Evolutionary conservation across 2,329 filamentous ascomycete genomes (phyloP), one percentile per base, ranked within the genome.

Genomic region (Colletotrichum sp.): DNA sequence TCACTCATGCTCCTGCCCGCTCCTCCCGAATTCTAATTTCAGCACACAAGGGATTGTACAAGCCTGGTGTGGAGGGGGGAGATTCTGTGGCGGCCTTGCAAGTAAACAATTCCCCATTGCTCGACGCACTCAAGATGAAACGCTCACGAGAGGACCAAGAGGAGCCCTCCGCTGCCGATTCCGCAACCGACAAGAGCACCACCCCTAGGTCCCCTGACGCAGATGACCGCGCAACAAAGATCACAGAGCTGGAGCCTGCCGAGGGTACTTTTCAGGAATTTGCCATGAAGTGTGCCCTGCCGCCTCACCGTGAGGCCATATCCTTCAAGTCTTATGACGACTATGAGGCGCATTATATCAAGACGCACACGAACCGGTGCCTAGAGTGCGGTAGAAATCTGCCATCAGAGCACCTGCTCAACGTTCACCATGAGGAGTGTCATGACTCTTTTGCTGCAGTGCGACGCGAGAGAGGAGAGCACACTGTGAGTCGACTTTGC

Each of bases 341-440:
- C 18, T 98, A 97, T 83, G 95, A 98, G 81, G 85, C 93, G 11
- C 97, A 99, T 82, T 98, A 98, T 84, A 89, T 87, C 77, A 92
- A 94, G 80, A 87, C 89, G 27, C 97, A 98, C 82, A 90, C 91
- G 74, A 96, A 98, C 82, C 91, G 96, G 57, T 99, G 97, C 81
- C 86, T 92, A 12, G 93, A 95, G 79, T 99, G 97, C 82, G 88
- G 90, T 69, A 95, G 91, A 81, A 98, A 98, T 81, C 95, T 98
- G 76, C 97, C 97, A 2, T 95, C 95, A 1, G 89, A 92, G 43
- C 93, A 96, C 81, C 92, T 97, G 69, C 87, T 99, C 65, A 87
- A 89, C 70, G 84, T 98, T 59, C 97, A 99, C 81, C 96, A 98
- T 76, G 92, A 96, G 77, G 97, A 98, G 83, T 94, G 93, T 77